Evolutionary conservation across 1,139 yeast genomes (phyloP), one percentile per base, ranked within the genome.

Genomic region (Protomyces arabidopsidicola): DNA sequence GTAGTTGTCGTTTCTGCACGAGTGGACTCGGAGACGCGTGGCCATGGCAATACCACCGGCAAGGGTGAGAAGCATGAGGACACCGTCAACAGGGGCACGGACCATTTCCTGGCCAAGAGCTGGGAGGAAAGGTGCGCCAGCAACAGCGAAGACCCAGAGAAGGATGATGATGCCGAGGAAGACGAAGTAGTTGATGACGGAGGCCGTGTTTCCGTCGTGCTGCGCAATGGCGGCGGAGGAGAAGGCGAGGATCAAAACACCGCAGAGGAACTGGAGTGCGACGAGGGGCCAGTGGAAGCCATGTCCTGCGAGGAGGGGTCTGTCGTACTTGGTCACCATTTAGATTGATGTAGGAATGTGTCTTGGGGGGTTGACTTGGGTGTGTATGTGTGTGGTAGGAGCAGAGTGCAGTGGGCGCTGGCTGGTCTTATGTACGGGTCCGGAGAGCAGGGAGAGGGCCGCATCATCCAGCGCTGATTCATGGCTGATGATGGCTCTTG

Each of bases 1-100:
- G 81, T 89, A 90, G 65, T 65, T 69, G 67, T 79, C 70, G 84
- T 90, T 88, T 70, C 78, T 66, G 82, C 98, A 93, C 56, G 96
- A 87, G 82, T 90, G 97, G 68, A 81, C 82, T 76, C 90, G 84
- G 75, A 88, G 85, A 72, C 86, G 95, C 69, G 90, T 95, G 65
- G 97, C 98, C 75, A 93, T 79, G 63, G 97, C 96, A 65, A 96
- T 84, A 70, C 93, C 98, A 70, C 89, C 98, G 65, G 98, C 85
- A 77, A 93, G 89, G 67, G 96, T 86, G 84, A 93, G 91, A 70
- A 91, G 88, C 73, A 86, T 79, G 83, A 90, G 90, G 77, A 93
- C 80, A 78, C 90, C 86, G 81, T 93, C 98, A 73, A 89, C 78
- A 65, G 79, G 72, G 65, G 86, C 84, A 75, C 89, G 78, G 69